phyloP scores from a whole-genome alignment of 2,329 filamentous ascomycete genomes.

The Alternaria tenuissima region DNA sequence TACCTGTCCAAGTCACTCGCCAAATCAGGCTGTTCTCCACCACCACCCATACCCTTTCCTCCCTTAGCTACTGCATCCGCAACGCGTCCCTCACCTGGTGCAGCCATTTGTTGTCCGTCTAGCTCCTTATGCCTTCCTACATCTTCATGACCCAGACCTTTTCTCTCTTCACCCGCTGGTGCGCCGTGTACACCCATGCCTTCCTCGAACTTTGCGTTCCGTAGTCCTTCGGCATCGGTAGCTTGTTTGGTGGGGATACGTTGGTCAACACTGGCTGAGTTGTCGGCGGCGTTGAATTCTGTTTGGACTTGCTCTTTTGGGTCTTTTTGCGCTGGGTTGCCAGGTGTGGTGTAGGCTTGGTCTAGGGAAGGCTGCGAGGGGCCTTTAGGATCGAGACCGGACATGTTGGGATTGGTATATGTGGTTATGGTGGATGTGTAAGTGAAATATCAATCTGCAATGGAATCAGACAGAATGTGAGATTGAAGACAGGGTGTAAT shows the following conservation, averaged over 20 bases:
- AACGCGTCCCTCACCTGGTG: conserved; percentile 57
- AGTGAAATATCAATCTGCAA: background rate
- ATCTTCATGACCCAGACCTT: conserved; percentile 51
- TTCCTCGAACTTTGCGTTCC: conserved; percentile 38
- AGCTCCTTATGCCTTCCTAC: conserved; percentile 57
- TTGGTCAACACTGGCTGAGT: conserved; percentile 42
- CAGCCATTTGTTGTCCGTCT: conserved; percentile 59
- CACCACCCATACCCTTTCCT: conserved; percentile 41
- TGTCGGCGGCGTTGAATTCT: conserved; percentile 45
- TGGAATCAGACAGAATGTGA: background rate
- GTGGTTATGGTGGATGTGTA: conserved; percentile 3
- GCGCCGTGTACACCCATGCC: conserved; percentile 55
- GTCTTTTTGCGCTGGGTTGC: conserved; percentile 56
- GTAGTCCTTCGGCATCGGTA: conserved; percentile 50
- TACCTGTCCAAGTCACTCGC: conserved; percentile 57
- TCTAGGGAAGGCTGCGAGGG: conserved; percentile 55
- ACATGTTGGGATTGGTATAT: conserved; percentile 37
- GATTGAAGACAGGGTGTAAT: background rate
- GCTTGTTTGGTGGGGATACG: conserved; percentile 52
- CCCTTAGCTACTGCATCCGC: conserved; percentile 51
- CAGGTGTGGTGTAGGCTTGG: conserved; percentile 57
- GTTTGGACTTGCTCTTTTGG: conserved; percentile 50
- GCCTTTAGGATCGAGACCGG: conserved; percentile 51
- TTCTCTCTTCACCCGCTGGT: conserved; percentile 54
- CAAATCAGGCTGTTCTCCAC: conserved; percentile 51